Conservation (phyloP, 148 eudicot species). For the Heliamphora exappendiculata region DNA sequence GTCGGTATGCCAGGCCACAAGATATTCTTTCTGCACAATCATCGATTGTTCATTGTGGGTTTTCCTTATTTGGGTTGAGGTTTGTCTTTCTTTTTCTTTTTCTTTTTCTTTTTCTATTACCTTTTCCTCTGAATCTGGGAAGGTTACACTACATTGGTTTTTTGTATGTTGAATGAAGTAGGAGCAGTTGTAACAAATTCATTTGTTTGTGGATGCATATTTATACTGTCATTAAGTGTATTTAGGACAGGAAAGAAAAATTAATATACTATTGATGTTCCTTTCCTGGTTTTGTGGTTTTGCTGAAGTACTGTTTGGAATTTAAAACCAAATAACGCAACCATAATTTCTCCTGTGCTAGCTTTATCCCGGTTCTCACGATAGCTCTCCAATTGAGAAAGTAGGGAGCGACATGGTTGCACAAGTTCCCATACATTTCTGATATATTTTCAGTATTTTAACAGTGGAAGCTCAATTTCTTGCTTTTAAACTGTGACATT, state of each 20-base stretch:
- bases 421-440: no score
- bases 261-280: neutral
- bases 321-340: neutral
- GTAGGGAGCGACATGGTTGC: no score
- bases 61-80: conserved; percentile 12
- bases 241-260: neutral
- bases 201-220: conserved; percentile 17
- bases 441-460: no score
- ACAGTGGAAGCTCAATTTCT: no score
- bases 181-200: conserved; percentile 18
- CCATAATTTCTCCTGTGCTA: no score
- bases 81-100: neutral
- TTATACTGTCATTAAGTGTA: neutral
- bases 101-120: neutral
- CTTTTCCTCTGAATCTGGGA: conserved; percentile 9
- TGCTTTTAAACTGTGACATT: no score
- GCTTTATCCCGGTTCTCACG: no score
- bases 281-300: neutral
- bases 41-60: conserved; percentile 16
- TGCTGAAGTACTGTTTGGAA: neutral
- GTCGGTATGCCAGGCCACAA: conserved; percentile 10
- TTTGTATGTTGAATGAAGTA: conserved; percentile 23
- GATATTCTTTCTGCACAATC: conserved; percentile 20
- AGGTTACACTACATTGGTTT: conserved; percentile 31
- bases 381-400: no score